Evolutionary conservation across 495 filamentous ascomycete species (phyloP), one percentile per base, ranked within the genome.

Genomic region (Evernia prunastri): DNA sequence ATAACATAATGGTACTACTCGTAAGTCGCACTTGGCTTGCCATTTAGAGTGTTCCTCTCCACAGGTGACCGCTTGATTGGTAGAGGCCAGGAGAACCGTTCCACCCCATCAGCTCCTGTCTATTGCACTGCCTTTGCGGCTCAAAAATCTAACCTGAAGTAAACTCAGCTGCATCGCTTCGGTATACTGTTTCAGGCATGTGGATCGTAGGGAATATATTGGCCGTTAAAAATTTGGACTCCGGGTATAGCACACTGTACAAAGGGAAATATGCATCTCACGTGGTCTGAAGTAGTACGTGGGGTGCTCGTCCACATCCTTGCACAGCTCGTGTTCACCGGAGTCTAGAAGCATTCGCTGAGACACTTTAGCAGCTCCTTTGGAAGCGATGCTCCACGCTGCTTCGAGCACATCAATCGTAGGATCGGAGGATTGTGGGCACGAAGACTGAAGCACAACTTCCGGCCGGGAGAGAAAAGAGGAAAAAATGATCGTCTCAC

Each of bases 301-400:
- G 49, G 49, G 45, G 12, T 53, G 25, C 25, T 53, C 49, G 18
- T 29, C 27, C 49, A 53, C 25, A 53, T 53, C 49, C 49, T 53
- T 53, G 25, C 27, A 6, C 25, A 29, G 25, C 49, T 53, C 49
- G 25, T 53, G 25, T 31, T 31, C 4, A 15, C 27, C 31, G 5
- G 25, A 18, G 4, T 6, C 3, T 53, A 27, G 25, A 17, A 53
- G 49, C 49, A 15, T 53, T 53, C 12, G 13, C 11, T 53, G 23
- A 31, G 25, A 29, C 7, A 18, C 13, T 12, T 17, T 0, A 18
- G 49, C 11, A 31, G 49, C 49, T 31, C 10, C 10, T 3, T 15
- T 51, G 27, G 49, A 53, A 31, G 49, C 13, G 25, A 29, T 53
- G 27, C 25, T 53, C 25, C 7, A 53, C 31, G 13, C 27, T 31